These are phyloP conservation scores for Chamaecrista fasciculata DNA, from an alignment of 306 rosid species.

Conservation along the genomic window DNA sequence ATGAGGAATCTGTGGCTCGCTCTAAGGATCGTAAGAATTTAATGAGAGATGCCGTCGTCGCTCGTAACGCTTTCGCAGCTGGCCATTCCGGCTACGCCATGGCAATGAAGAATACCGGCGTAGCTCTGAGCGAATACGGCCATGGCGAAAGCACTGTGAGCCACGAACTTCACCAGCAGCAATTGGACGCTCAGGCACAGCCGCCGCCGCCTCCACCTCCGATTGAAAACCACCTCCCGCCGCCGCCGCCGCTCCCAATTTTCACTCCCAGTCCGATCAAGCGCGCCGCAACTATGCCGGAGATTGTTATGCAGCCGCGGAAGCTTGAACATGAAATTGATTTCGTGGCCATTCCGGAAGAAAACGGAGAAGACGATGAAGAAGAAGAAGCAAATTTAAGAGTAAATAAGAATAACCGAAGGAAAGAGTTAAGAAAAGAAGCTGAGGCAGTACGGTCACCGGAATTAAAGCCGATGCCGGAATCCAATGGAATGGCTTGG, in stretches of 20 bases:
- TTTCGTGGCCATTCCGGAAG: slow-evolving; percentile 51
- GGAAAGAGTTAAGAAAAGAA: slow-evolving; percentile 24
- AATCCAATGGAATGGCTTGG: slow-evolving; percentile 64
- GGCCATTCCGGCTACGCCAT: slow-evolving; percentile 71
- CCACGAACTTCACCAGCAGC: slow-evolving; percentile 32
- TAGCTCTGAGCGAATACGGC: slow-evolving; percentile 71
- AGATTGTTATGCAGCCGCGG: slow-evolving; percentile 30
- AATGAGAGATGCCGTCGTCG: slow-evolving; percentile 69
- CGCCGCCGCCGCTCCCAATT: slow-evolving; percentile 70
- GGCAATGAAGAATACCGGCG: slow-evolving; percentile 73
- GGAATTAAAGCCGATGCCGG: slow-evolving; percentile 45
- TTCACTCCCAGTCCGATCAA: slow-evolving; percentile 63
- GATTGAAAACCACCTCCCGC: slow-evolving; percentile 39
- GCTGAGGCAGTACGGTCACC: slow-evolving; percentile 10
- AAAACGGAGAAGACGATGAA: slow-evolving; percentile 23
- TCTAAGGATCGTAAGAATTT: slow-evolving; percentile 66
- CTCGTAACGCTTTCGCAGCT: slow-evolving; percentile 78
- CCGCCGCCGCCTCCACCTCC: slow-evolving; percentile 52
- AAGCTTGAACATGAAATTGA: slow-evolving; percentile 14
- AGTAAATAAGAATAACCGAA: slow-evolving; percentile 1
- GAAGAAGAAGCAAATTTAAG: slow-evolving; percentile 23
- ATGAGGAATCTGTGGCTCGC: slow-evolving; percentile 73
- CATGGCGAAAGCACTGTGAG: slow-evolving; percentile 59
- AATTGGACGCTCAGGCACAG: slow-evolving; percentile 26
- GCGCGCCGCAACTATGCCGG: slow-evolving; percentile 61